Percentiles rank a stretch among this genome's conserved stretches.
Conservation (phyloP, 441 rosid genomes). For the Gossypium trilobum region DNA sequence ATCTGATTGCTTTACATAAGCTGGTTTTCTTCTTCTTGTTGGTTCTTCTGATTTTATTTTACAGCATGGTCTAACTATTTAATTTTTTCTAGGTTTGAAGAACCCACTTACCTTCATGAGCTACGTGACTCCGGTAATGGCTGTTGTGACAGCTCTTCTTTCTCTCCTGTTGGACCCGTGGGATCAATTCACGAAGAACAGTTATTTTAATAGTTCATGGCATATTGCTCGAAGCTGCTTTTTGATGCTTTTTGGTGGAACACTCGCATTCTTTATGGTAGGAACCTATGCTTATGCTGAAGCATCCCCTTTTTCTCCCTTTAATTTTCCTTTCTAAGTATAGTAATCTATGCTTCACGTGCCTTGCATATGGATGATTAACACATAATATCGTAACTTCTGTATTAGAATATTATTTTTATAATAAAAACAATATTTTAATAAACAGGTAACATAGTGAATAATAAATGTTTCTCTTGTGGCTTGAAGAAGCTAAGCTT, state of each 20-base stretch:
- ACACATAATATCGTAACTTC: neutral
- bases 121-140: constrained; percentile 81
- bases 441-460: neutral
- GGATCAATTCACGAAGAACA: constrained; percentile 59
- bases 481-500: constrained; percentile 4
- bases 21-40: neutral
- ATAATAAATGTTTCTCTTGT: neutral
- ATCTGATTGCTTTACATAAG: neutral
- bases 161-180: constrained; percentile 90
- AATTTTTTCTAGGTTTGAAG: constrained; percentile 59
- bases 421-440: neutral
- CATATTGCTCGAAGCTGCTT: constrained; percentile 75
- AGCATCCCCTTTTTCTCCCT: neutral
- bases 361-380: neutral
- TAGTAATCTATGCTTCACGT: neutral
- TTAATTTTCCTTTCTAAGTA: neutral
- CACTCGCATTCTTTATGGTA: constrained; percentile 92
- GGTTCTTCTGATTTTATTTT: neutral
- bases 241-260: constrained; percentile 91
- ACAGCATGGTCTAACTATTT: constrained; percentile 5
- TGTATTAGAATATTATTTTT: neutral
- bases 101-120: constrained; percentile 86
- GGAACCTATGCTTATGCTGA: constrained; percentile 18
- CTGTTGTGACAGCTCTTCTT: constrained; percentile 63
- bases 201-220: constrained; percentile 65